Conservation (phyloP, 208 protist species). For the Crithidia expoeki region DNA sequence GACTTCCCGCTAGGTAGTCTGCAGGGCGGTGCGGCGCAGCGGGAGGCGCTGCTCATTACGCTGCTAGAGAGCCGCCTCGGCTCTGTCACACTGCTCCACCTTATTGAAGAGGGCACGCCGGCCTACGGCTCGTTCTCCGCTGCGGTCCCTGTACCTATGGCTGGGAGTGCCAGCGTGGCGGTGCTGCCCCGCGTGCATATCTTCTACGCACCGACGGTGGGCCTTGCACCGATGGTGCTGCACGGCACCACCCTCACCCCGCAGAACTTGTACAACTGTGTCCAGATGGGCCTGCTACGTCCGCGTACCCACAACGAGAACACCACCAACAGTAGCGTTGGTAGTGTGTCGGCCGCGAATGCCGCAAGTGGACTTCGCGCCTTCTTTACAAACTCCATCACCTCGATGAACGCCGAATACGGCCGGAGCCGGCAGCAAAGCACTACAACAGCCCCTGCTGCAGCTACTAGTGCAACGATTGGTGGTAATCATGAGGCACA, state of each 20-base stretch:
- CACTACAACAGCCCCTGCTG: too few relatives aligned
- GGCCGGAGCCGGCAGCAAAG: constrained; percentile 11
- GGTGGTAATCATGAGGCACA: too few relatives aligned
- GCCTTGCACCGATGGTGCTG: constrained; percentile 38
- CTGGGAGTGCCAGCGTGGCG: neutral
- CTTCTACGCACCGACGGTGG: constrained; percentile 40
- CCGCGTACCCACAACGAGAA: neutral
- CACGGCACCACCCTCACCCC: constrained; percentile 43
- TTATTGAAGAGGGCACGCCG: constrained; percentile 52
- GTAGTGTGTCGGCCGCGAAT: neutral
- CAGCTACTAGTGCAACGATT: too few relatives aligned
- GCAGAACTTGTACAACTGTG: constrained; percentile 31
- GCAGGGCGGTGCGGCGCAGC: constrained; percentile 48
- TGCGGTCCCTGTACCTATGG: constrained; percentile 30
- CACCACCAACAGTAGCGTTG: neutral
- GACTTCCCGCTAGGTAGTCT: constrained; percentile 38
- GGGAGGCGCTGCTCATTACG: constrained; percentile 42
- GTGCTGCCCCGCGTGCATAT: constrained; percentile 56
- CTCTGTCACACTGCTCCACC: constrained; percentile 44
- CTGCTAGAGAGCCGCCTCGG: constrained; percentile 43
- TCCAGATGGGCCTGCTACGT: constrained; percentile 32
- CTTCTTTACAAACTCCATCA: constrained; percentile 22
- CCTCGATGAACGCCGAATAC: constrained; percentile 42
- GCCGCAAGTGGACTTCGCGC: constrained; percentile 11
- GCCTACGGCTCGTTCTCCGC: constrained; percentile 48